Evolutionary conservation across 2,329 filamentous ascomycete genomes (phyloP).

Genomic region (Thelonectria olida): DNA sequence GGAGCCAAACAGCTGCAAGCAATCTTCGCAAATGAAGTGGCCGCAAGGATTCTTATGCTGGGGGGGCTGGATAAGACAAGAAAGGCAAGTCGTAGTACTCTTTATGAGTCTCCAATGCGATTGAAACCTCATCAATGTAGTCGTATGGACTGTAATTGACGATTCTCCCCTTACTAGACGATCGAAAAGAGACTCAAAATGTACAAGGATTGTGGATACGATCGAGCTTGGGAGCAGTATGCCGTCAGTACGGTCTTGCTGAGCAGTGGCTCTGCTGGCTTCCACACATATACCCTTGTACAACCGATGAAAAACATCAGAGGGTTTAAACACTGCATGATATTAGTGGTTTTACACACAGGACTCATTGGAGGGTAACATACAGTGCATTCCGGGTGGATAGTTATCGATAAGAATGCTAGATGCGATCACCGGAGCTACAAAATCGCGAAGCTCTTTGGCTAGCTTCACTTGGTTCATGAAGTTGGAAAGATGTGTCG

Average conservation of each 20-base stretch:
- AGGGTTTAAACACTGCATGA: background rate
- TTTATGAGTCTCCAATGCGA: no score
- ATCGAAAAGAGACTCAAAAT: no score
- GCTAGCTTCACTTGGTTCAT: background rate
- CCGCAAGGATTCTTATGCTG: slow-evolving; percentile 8
- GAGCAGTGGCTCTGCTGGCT: no score
- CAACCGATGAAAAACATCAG: background rate
- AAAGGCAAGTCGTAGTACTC: slow-evolving; percentile 4
- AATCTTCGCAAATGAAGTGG: slow-evolving; percentile 13
- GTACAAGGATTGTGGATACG: no score
- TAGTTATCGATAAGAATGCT: background rate
- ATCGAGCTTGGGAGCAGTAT: no score
- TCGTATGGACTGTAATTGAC: slow-evolving; percentile 1
- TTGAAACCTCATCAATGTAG: no score
- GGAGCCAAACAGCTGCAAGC: slow-evolving; percentile 4
- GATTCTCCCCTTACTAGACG: background rate
- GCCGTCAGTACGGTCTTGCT: no score
- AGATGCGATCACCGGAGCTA: background rate
- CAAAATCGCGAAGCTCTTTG: background rate
- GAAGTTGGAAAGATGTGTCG: background rate
- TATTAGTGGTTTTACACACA: no score
- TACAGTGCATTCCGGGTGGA: slow-evolving; percentile 1
- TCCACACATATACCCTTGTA: background rate
- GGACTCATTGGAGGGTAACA: background rate
- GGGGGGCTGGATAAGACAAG: background rate